Conservation (phyloP, 331 rosid species). For the Erythrophleum ivorense region DNA sequence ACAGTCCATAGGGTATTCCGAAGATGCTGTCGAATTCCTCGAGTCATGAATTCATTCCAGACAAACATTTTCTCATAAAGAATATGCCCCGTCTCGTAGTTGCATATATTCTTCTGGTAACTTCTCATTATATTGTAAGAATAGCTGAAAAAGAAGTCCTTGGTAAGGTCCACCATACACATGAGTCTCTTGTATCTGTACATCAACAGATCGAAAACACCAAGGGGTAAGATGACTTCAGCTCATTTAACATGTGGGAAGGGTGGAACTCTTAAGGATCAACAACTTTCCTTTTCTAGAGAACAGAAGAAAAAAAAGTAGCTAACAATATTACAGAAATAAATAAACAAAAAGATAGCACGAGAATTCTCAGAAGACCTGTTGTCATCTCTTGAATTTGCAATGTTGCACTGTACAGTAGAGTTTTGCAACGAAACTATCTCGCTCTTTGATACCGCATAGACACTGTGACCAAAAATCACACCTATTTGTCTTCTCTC, state of each 20-base stretch:
- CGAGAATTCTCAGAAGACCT: too few relatives aligned
- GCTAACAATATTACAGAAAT: too few relatives aligned
- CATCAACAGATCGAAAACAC: too few relatives aligned
- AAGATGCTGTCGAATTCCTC: constrained; percentile 72
- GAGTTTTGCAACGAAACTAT: constrained; percentile 88
- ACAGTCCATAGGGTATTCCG: constrained; percentile 89
- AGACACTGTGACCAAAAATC: constrained; percentile 82
- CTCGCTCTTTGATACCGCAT: constrained; percentile 81
- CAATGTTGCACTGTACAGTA: constrained; percentile 64
- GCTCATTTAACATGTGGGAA: too few relatives aligned
- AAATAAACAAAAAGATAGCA: too few relatives aligned
- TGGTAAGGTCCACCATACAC: constrained; percentile 89
- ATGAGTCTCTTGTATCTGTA: constrained; percentile 99
- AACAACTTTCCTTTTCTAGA: too few relatives aligned
- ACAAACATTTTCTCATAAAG: constrained; percentile 90
- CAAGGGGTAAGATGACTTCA: too few relatives aligned
- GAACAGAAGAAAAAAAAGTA: constrained; percentile 35
- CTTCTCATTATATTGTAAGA: constrained; percentile 86
- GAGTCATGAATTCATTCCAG: constrained; percentile 93
- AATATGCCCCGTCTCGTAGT: constrained; percentile 57
- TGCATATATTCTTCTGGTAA: constrained; percentile 80
- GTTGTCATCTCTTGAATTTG: constrained; percentile 76
- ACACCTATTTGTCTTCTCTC: too few relatives aligned
- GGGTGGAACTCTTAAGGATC: too few relatives aligned
- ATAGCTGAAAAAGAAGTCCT: constrained; percentile 98